A percentile compares a stretch with the other conserved stretches of the same genome.
phyloP scores from a whole-genome alignment of 2,329 filamentous ascomycete species.

The Microdochium paspali region DNA sequence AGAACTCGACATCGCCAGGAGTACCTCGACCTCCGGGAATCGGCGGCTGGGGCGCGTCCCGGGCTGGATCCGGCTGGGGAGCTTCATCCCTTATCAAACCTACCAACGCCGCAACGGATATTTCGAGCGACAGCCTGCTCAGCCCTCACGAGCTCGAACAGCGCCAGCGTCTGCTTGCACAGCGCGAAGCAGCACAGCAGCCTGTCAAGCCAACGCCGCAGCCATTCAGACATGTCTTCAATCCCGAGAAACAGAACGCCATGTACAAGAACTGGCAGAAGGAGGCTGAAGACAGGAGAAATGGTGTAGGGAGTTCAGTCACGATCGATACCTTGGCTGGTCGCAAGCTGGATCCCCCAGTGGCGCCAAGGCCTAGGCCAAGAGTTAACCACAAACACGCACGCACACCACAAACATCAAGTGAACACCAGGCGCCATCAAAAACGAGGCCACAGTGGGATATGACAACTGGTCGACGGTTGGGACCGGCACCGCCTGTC shows the following conservation, averaged over 20 bases:
- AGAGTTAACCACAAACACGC: too few species aligned
- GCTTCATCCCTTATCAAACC: neutral
- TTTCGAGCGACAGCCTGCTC: constrained; percentile 5
- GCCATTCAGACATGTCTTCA: constrained; percentile 6
- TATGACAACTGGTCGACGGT: too few species aligned
- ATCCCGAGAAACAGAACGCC: constrained; percentile 7
- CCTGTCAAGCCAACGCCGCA: constrained; percentile 1
- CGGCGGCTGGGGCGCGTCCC: neutral
- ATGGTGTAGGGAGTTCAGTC: neutral
- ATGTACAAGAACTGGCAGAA: constrained; percentile 8
- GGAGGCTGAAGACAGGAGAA: constrained; percentile 6
- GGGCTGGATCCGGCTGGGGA: neutral
- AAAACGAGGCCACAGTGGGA: too few species aligned
- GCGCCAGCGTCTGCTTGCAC: constrained; percentile 11
- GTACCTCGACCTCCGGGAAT: neutral
- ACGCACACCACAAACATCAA: too few species aligned
- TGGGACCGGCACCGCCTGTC: too few species aligned
- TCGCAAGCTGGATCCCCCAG: too few species aligned
- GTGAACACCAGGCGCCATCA: too few species aligned
- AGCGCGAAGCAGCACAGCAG: constrained; percentile 6
- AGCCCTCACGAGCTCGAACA: constrained; percentile 9
- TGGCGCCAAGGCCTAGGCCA: too few species aligned
- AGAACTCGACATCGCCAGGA: neutral
- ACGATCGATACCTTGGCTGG: neutral
- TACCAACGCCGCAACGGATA: neutral